Evolutionary conservation across 1,284 basidiomycete genomes (phyloP).

Genomic region (Kwoniella shivajii): DNA sequence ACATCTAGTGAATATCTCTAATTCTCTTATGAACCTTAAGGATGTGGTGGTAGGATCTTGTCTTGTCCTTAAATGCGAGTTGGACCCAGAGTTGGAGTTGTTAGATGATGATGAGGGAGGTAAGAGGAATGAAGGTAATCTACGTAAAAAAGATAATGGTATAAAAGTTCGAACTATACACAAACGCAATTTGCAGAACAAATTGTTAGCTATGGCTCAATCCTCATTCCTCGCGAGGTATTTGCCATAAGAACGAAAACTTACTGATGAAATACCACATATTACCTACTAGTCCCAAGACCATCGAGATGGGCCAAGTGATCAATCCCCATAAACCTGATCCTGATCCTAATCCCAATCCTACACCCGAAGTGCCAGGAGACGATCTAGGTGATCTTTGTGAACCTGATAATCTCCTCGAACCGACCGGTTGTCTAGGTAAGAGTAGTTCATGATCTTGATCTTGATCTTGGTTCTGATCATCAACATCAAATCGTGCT

Average conservation of each 20-base stretch:
- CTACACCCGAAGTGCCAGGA: constrained; percentile 14
- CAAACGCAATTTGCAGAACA: background rate
- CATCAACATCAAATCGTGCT: constrained; percentile 19
- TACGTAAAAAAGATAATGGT: constrained; percentile 47
- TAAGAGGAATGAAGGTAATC: constrained; percentile 49
- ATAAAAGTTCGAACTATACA: constrained; percentile 47
- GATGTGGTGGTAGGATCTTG: constrained; percentile 41
- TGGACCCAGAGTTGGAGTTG: background rate
- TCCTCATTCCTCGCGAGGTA: background rate
- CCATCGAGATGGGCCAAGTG: constrained; percentile 38
- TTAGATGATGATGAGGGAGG: constrained; percentile 33
- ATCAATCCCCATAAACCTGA: constrained; percentile 42
- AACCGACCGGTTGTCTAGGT: constrained; percentile 14
- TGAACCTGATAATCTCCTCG: constrained; percentile 23
- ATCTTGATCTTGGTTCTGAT: constrained; percentile 3
- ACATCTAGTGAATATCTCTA: constrained; percentile 42
- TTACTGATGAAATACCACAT: constrained; percentile 53
- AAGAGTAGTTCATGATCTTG: background rate
- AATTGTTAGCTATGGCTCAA: constrained; percentile 1
- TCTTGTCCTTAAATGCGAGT: constrained; percentile 8
- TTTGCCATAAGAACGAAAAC: constrained; percentile 8
- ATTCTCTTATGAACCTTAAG: constrained; percentile 42
- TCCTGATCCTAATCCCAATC: constrained; percentile 27
- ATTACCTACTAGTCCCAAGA: constrained; percentile 42
- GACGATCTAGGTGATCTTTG: constrained; percentile 6